Base-by-base conservation (phyloP, 257 asterid genomes). In the Ocimum tenuiflorum region DNA sequence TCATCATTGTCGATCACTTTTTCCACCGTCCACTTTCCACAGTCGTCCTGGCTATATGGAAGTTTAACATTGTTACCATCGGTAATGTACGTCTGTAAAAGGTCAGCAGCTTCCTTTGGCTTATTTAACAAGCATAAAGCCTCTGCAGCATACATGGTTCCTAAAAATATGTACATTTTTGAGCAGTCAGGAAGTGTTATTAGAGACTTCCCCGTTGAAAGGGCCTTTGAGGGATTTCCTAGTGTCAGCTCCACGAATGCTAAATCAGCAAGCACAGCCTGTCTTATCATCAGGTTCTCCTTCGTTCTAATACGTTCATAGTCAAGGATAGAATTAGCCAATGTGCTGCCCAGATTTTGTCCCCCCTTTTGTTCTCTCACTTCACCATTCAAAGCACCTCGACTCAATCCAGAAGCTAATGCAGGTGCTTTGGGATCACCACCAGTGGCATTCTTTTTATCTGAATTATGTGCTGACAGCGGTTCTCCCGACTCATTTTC, bases 71-170 rank as follows among this genome's bases (percentile, higher is more conserved):
- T 66, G 59, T 72, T 73, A 23, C 78, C 94, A 46, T 69, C 71
- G 23, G 94, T 68, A 27, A 86, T 65, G 62, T 86, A 91, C 9
- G 13, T 18, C 63, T 35, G 70, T 78, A 91, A 70, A 73, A 77
- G 76, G 47, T 83, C 96, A 23, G 89, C 85, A 63, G 97, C 97
- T 75, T 91, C 96, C 72, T 70, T 73, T 0, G 87, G 84, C 78
- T 73, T 79, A 76, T 86, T 88, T 29, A 91, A 77, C 75, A 78
- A 35, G 80, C 96, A 91, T 52, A 91, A 60, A 65, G 97, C 96
- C 73, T 91, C 97, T 3, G 95, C 89, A 17, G 85, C 94, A 55
- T 88, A 88, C 75, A 80, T 55, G 19, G 76, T 80, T 11, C 95
- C 96, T 31, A 87, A 58, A 38, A 86, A 91, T 15, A 75, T 14